Conservation (phyloP, 208 protist genomes). For the Leishmania turanica region DNA sequence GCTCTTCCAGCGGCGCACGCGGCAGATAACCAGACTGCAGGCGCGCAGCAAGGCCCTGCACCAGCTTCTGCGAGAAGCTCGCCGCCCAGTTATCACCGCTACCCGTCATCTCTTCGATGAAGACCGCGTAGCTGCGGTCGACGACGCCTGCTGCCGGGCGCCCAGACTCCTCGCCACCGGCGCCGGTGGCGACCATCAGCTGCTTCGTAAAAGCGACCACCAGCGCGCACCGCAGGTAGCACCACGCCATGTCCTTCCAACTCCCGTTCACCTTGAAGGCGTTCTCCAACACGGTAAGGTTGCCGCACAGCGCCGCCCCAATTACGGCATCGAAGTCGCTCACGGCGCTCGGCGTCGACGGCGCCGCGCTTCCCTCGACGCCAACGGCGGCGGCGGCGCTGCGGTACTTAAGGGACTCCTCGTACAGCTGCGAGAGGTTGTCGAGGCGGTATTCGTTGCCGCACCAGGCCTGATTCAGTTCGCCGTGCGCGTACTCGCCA, state of each 20-base stretch:
- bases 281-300: conserved; percentile 63
- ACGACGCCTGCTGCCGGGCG: conserved; percentile 5
- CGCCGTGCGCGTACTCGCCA: conserved; percentile 82
- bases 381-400: conserved; percentile 7
- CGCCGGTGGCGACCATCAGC: conserved; percentile 41
- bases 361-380: conserved; percentile 1
- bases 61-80: conserved; percentile 40
- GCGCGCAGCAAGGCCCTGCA: conserved; percentile 38
- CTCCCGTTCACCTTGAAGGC: conserved; percentile 52
- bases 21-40: conserved; percentile 50
- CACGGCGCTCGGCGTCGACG: conserved; percentile 1
- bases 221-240: conserved; percentile 71
- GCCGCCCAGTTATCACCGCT: conserved; percentile 60
- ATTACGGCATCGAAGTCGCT: conserved; percentile 53
- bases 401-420: conserved; percentile 44
- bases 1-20: conserved; percentile 48
- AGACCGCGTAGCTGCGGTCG: conserved; percentile 30
- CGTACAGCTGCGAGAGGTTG: conserved; percentile 77
- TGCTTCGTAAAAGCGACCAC: conserved; percentile 76
- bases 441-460: conserved; percentile 78
- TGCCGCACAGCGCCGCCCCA: conserved; percentile 71
- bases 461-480: conserved; percentile 55
- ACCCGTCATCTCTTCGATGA: conserved; percentile 40
- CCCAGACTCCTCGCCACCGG: conserved; percentile 17
- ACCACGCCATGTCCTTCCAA: conserved; percentile 79